These are phyloP conservation scores for Curvularia hawaiiensis DNA, from an alignment of 2,329 filamentous ascomycete genomes.

Conservation along the genomic window DNA sequence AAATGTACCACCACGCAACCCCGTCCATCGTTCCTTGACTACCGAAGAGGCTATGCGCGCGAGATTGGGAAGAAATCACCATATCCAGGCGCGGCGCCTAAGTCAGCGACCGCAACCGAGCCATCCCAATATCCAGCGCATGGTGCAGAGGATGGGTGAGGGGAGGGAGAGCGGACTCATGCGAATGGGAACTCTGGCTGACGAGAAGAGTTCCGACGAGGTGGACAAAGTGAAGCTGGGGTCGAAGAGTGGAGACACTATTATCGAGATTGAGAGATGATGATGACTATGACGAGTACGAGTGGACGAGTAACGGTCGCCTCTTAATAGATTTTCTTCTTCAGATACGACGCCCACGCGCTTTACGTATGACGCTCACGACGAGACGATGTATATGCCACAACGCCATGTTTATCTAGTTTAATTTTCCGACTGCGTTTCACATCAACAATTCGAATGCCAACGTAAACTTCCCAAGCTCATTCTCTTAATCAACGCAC, in stretches of 20 bases:
- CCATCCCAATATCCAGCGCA: slow-evolving; percentile 38
- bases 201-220: slow-evolving; percentile 3
- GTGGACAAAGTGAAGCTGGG: slow-evolving; percentile 4
- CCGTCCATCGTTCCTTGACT: slow-evolving; percentile 30
- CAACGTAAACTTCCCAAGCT: too few relatives aligned
- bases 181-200: slow-evolving; percentile 28
- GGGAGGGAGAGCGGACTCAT: slow-evolving; percentile 33
- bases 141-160: slow-evolving; percentile 37
- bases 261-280: slow-evolving; percentile 2
- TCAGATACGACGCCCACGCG: background rate
- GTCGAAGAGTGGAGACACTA: slow-evolving; percentile 26
- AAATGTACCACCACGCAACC: slow-evolving; percentile 10
- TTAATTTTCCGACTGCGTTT: background rate
- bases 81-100: slow-evolving; percentile 4
- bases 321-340: background rate
- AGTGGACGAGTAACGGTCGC: background rate
- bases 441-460: too few relatives aligned
- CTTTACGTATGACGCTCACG: background rate
- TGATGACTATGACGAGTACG: background rate
- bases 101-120: slow-evolving; percentile 24
- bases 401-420: background rate
- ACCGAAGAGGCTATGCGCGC: slow-evolving; percentile 39
- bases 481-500: background rate
- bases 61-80: slow-evolving; percentile 21
- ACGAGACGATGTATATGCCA: background rate